Conservation (phyloP, 169 alveolate genomes). For the Plasmodium falciparum region DNA sequence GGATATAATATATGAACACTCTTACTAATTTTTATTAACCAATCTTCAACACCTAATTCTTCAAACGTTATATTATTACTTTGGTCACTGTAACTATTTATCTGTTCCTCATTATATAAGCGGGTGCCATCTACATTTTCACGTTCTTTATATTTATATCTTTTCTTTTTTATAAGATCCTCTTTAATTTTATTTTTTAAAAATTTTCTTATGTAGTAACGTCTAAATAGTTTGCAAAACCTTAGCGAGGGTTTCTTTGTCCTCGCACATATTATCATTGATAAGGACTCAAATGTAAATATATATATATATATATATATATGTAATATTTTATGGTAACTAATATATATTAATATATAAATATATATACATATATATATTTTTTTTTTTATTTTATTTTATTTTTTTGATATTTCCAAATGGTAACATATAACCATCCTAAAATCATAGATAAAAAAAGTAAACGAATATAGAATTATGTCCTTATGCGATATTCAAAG, state of each 20-base stretch:
- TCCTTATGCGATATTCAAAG: no score
- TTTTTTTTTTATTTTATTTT: no score
- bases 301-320: no score
- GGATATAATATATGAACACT: constrained; percentile 88
- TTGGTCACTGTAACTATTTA: constrained; percentile 5
- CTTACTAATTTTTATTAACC: constrained; percentile 82
- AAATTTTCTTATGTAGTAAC: constrained; percentile 24
- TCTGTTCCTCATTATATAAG: not conserved
- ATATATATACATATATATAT: no score
- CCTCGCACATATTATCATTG: not conserved
- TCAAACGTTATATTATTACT: constrained; percentile 72
- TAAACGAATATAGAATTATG: no score
- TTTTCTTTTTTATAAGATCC: not conserved
- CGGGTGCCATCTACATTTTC: not conserved
- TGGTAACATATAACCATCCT: no score
- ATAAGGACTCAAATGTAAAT: no score
- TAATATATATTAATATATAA: no score
- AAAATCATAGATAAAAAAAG: no score
- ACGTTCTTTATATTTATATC: not conserved
- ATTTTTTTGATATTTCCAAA: no score
- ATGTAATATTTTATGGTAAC: no score
- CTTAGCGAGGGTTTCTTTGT: constrained; percentile 7
- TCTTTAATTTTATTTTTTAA: constrained; percentile 7
- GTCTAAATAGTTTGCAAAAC: constrained; percentile 5
- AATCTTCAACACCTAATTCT: constrained; percentile 83